Evolutionary conservation across 345 rosid species (phyloP).

Genomic region (Populus euphratica): DNA sequence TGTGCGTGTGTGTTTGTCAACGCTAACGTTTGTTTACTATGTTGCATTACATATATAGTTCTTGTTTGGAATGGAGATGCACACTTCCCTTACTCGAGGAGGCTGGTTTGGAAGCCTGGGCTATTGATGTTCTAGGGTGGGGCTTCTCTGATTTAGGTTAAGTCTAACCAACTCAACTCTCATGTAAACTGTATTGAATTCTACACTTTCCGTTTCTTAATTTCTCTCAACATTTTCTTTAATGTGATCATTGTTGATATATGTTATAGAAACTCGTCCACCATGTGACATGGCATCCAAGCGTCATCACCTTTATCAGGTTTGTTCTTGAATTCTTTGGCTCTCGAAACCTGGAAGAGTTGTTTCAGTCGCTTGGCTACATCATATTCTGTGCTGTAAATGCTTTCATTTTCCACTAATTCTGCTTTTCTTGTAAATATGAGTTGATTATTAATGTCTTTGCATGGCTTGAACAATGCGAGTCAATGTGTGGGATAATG

Average conservation of each 20-base stretch:
- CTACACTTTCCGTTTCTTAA: neutral
- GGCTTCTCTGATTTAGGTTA: conserved; percentile 91
- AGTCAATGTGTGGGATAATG: neutral
- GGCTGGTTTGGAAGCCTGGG: conserved; percentile 87
- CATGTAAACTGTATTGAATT: neutral
- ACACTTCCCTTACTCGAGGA: conserved; percentile 81
- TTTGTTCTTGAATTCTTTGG: conserved; percentile 18
- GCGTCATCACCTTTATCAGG: conserved; percentile 81
- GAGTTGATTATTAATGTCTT: neutral
- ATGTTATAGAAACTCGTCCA: conserved; percentile 49
- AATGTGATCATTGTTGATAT: neutral
- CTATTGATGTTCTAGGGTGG: conserved; percentile 91
- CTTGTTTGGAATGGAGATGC: conserved; percentile 97
- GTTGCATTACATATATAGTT: conserved; percentile 47
- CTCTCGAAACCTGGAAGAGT: neutral
- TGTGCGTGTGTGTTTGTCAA: too few species aligned
- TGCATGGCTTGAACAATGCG: neutral
- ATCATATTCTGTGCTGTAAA: neutral
- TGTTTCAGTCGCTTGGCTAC: neutral
- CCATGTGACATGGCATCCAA: conserved; percentile 64
- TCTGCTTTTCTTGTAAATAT: neutral
- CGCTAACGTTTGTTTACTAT: too few species aligned
- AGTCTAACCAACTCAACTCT: neutral
- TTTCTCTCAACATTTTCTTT: neutral
- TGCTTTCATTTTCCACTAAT: neutral